Base-by-base conservation (phyloP, 2,329 filamentous ascomycete species). In the Colletotrichum gloeosporioides region DNA sequence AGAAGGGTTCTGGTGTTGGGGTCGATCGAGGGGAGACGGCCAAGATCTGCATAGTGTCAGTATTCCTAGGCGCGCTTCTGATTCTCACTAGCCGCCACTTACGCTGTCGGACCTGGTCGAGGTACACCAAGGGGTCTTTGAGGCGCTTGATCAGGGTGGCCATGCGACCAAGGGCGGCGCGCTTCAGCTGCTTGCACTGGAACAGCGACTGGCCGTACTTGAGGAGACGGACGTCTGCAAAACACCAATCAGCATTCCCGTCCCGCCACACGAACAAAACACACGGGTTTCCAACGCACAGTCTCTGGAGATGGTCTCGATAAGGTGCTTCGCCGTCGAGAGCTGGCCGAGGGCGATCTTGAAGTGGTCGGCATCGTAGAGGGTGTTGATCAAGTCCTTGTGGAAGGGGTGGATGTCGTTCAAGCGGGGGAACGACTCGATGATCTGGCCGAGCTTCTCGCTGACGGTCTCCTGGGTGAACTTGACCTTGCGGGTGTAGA, bases 161-260 rank as follows among this genome's bases (percentile, higher is more conserved):
- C 97, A 99, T 99, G 84, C 97, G 96, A 89, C 97, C 97, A 69
- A 99, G 92, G 10, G 95, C 98, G 68, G 98, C 97, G 79, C 95
- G 92, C 92, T 99, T 99, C 82, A 99, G 92, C 89, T 99, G 96
- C 89, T 99, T 99, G 92, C 96, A 99, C 89, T 99, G 97, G 89
- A 96, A 99, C 79, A 99, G 91, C 82, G 93, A 98, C 89, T 98
- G 96, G 71, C 95, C 96, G 88, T 99, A 99, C 90, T 98, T 98
- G 79, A 87, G 80, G 15, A 66, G 55, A 79, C 97, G 95, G 78
- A 99, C 96, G 83, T 99, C 71, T 73, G 36, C 36, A 62, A 57
- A 29, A 53, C 44, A 53, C 44, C 49, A 57, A 31, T 73, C 65
- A 73, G 71, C 57, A 29, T 73, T 39, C 16, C 27, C 8, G 31